Percentiles rank a stretch among this genome's conserved stretches.
phyloP scores from a whole-genome alignment of 1,284 basidiomycete genomes.

The Leccinum fallax region DNA sequence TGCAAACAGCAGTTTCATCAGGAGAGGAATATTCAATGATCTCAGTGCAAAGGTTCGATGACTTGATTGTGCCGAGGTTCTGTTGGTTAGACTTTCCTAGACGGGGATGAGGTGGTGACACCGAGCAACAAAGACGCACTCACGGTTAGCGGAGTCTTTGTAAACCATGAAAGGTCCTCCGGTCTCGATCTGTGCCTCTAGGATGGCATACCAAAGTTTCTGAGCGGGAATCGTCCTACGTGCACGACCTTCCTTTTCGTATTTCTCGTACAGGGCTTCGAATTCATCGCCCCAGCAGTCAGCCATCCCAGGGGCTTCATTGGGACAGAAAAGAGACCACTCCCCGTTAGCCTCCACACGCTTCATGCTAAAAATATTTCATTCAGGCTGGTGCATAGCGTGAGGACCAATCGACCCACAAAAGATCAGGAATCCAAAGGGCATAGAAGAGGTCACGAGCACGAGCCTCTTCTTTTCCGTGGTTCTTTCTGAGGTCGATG shows the following conservation, averaged over 20 bases:
- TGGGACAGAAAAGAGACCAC: slow-evolving; percentile 98
- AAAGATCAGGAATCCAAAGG: slow-evolving; percentile 97
- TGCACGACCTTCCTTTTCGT: slow-evolving; percentile 90
- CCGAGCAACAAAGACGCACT: slow-evolving; percentile 28
- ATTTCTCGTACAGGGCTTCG: slow-evolving; percentile 86
- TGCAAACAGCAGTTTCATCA: slow-evolving; percentile 99
- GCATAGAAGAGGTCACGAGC: slow-evolving; percentile 99
- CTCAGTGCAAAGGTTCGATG: slow-evolving; percentile 98
- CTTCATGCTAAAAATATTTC: slow-evolving; percentile 70
- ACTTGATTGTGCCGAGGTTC: slow-evolving; percentile 99
- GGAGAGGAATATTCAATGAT: slow-evolving; percentile 99
- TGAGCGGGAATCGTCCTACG: slow-evolving; percentile 92
- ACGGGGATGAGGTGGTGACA: slow-evolving; percentile 7
- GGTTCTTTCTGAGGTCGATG: slow-evolving; percentile 98
- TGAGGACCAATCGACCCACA: slow-evolving; percentile 55
- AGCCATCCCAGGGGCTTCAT: slow-evolving; percentile 89
- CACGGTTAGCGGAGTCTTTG: slow-evolving; percentile 88
- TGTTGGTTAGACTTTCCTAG: slow-evolving; percentile 96
- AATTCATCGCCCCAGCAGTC: slow-evolving; percentile 95
- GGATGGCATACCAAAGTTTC: slow-evolving; percentile 98
- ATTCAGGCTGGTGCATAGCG: neutral
- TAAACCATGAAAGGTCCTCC: slow-evolving; percentile 99
- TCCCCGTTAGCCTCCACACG: slow-evolving; percentile 86
- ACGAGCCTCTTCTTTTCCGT: slow-evolving; percentile 97
- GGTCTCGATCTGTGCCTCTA: slow-evolving; percentile 98